phyloP scores from a whole-genome alignment of 106 monocot genomes.

The Alisma plantagoaquatica region DNA sequence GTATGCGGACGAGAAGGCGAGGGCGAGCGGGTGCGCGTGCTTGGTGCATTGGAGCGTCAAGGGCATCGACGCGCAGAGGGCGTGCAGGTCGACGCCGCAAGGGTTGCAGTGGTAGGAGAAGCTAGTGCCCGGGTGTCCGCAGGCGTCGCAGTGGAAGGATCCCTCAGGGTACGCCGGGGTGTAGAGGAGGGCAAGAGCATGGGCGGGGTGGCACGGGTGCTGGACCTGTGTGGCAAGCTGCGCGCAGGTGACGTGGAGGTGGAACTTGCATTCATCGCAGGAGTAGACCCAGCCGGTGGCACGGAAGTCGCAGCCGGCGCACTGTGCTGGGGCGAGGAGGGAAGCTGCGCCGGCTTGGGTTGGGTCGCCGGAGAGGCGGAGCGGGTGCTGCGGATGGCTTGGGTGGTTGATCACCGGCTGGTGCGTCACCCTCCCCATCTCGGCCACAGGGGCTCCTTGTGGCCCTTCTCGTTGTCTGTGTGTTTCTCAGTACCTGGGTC shows the following conservation, averaged over 20 bases:
- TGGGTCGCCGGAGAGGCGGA: too few relatives aligned
- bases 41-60: conserved; percentile 3
- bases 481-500: too few relatives aligned
- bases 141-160: conserved; percentile 35
- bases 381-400: conserved; percentile 30
- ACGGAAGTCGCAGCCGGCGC: conserved; percentile 10
- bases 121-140: conserved; percentile 15
- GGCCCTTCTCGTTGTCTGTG: too few relatives aligned
- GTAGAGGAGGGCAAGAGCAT: conserved; percentile 31
- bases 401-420: conserved; percentile 11
- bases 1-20: conserved; percentile 22
- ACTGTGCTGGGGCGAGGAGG: too few relatives aligned
- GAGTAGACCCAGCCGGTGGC: conserved; percentile 10
- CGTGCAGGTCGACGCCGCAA: conserved; percentile 28
- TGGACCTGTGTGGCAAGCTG: conserved; percentile 16
- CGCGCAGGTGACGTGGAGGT: conserved; percentile 34
- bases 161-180: conserved; percentile 31
- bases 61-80: conserved; percentile 21
- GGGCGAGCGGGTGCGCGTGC: conserved; percentile 17
- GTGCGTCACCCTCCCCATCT: conserved; percentile 12
- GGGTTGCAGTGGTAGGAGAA: conserved; percentile 37
- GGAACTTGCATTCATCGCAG: conserved; percentile 25
- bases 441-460: too few relatives aligned
- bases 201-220: conserved; percentile 25
- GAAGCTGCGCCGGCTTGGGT: not conserved